A percentile compares a stretch with the other conserved stretches of the same genome.
These are phyloP conservation scores for Mallotus nudiflorus DNA, from an alignment of 345 rosid genomes.

Conservation along the genomic window DNA sequence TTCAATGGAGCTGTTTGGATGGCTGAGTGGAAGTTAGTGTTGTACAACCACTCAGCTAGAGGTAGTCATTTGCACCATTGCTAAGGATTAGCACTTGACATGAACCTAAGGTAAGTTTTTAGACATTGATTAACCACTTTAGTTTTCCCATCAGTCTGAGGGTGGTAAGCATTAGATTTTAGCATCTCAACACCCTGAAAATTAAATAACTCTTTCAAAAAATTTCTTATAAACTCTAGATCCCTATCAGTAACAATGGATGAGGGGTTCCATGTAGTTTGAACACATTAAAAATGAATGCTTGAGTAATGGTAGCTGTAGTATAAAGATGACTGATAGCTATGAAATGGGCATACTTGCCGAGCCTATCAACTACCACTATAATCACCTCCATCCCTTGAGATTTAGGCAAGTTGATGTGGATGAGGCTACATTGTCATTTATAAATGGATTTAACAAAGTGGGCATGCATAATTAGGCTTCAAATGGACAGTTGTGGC, in stretches of 20 bases:
- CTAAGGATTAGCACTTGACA: too few species aligned
- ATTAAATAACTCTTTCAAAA: background rate
- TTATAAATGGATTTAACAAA: too few species aligned
- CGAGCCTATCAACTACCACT: too few species aligned
- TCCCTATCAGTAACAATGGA: too few species aligned
- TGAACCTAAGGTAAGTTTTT: too few species aligned
- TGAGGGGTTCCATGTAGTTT: background rate
- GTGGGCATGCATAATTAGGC: too few species aligned
- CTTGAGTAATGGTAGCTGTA: background rate
- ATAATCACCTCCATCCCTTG: too few species aligned
- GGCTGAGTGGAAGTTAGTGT: background rate
- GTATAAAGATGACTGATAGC: background rate
- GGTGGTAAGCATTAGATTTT: background rate
- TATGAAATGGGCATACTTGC: background rate
- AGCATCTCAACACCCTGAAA: background rate
- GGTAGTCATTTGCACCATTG: background rate
- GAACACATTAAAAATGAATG: background rate
- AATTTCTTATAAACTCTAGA: too few species aligned
- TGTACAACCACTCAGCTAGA: background rate
- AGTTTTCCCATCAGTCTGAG: background rate
- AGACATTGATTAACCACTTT: too few species aligned
- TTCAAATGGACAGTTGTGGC: too few species aligned
- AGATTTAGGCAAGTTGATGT: too few species aligned
- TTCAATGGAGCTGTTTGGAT: background rate
- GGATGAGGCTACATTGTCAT: too few species aligned